Conservation (phyloP, 2,329 filamentous ascomycete genomes). For the Elsinoe ampelina region DNA sequence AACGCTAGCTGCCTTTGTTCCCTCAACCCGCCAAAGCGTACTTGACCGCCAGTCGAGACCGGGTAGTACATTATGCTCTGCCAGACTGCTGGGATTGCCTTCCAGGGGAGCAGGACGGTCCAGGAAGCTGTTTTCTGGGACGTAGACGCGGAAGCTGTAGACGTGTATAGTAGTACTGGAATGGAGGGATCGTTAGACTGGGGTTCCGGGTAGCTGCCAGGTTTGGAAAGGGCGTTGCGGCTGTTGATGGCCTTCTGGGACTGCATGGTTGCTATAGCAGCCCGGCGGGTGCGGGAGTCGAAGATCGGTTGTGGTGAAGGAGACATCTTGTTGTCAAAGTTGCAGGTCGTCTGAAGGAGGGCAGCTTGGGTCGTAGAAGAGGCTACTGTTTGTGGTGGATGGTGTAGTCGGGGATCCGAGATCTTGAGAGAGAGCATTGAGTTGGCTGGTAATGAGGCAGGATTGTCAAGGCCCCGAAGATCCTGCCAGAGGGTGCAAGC, state of each 20-base stretch:
- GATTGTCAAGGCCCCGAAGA: conserved; percentile 54
- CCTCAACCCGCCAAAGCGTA: conserved; percentile 70
- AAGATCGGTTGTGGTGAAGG: conserved; percentile 46
- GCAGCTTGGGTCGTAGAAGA: conserved; percentile 25
- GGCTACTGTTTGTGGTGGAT: conserved; percentile 55
- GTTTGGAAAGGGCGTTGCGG: conserved; percentile 54
- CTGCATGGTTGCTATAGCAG: conserved; percentile 57
- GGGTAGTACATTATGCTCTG: conserved; percentile 75
- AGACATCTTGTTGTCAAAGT: conserved; percentile 51
- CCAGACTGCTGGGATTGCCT: conserved; percentile 79
- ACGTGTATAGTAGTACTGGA: conserved; percentile 60
- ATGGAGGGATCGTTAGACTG: conserved; percentile 61
- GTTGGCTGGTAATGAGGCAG: conserved; percentile 59
- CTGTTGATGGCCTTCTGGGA: conserved; percentile 73
- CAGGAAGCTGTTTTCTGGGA: conserved; percentile 53
- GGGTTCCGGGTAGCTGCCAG: conserved; percentile 53
- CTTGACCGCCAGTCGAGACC: conserved; percentile 68
- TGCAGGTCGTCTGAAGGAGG: conserved; percentile 52
- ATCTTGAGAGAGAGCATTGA: conserved; percentile 63
- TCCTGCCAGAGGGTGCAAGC: conserved; percentile 35
- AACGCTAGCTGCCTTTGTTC: conserved; percentile 74
- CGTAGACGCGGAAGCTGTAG: conserved; percentile 29
- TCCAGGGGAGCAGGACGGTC: conserved; percentile 84
- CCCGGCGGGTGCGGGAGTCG: conserved; percentile 55
- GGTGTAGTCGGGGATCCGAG: conserved; percentile 69